Base-by-base conservation (phyloP, 2,329 filamentous ascomycete genomes). In the Hortaea sp. region DNA sequence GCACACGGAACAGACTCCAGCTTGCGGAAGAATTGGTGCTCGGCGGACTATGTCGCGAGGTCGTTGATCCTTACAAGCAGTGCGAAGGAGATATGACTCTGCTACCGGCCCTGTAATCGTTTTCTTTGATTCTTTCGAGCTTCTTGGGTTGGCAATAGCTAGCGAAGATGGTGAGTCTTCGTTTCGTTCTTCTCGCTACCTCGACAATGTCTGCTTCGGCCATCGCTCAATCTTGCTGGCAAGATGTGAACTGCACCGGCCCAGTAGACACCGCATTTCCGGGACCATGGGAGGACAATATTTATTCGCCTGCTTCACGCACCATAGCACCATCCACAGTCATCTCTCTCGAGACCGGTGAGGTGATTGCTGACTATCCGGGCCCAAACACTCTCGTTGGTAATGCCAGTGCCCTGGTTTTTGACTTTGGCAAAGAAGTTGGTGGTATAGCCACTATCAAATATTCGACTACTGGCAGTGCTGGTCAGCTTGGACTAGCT, bases 391-490 rank as follows among this genome's bases (percentile, higher is more conserved):
- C 53, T 1, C 57, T 74, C 5, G 51, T 53, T 6, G 66, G 68
- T 7, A 77, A 78, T 54, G 74, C 71, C 7, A 75, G 73, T 3
- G 65, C 68, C n/a, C 58, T 77, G 1, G 71, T 79, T 1, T 76
- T 78, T 47, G 77, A 81, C 58, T 81, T 81, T 56, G 76, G 76
- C 4, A 65, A 70, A 27, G 75, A 79, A 56, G 75, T 80, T 5
- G 77, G 76, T 34, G 77, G 77, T 5, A 71, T 79, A 46, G 62
- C 75, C 5, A 71, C 69, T 3, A 53, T 81, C n/a, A 60, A 67
- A 7, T 81, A 77, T 53, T 65, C 63, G 3, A 66, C 64, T 2
- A 62, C 69, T 4, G 66, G 64, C 7, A 66, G 66, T 2, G 28
- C 53, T 5, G 66, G 64, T 11, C 52, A 54, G 4, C 51, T 70